phyloP scores from a whole-genome alignment of 2,329 filamentous ascomycete genomes.

The Pseudopithomyces chartarum region DNA sequence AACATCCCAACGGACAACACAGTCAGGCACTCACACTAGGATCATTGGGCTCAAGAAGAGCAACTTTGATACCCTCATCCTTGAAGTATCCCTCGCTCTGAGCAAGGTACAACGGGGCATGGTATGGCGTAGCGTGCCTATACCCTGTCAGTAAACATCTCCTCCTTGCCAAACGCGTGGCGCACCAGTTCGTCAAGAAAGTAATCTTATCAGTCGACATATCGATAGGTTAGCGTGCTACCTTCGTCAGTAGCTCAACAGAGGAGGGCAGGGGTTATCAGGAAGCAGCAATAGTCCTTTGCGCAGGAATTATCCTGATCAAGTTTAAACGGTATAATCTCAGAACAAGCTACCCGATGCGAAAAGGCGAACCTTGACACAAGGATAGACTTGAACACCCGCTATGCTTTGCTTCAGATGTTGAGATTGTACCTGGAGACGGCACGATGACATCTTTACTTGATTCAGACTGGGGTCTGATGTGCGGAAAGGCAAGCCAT shows the following conservation, averaged over 20 bases:
- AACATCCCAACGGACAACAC: neutral
- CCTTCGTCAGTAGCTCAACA: neutral
- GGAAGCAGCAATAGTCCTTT: neutral
- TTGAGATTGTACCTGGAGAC: neutral
- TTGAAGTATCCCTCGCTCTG: slow-evolving; percentile 1
- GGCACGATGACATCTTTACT: too few relatives aligned
- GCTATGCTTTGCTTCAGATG: neutral
- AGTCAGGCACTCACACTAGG: neutral
- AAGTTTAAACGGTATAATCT: neutral
- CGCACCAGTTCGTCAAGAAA: neutral
- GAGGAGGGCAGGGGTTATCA: neutral
- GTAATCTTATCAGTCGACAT: slow-evolving; percentile 1
- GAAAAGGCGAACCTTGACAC: neutral
- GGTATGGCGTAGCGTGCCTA: slow-evolving; percentile 1
- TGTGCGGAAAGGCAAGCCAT: too few relatives aligned
- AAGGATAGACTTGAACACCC: neutral
- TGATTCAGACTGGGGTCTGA: too few relatives aligned
- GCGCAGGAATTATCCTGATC: neutral
- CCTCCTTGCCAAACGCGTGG: neutral
- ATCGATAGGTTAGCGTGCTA: neutral
- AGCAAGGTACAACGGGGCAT: neutral
- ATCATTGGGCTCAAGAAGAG: neutral
- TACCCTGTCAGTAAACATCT: neutral
- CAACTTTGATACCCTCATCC: slow-evolving; percentile 1
- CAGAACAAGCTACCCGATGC: neutral